Base-by-base conservation (phyloP, 2,329 filamentous ascomycete genomes). In the Talaromyces amestolkiae region DNA sequence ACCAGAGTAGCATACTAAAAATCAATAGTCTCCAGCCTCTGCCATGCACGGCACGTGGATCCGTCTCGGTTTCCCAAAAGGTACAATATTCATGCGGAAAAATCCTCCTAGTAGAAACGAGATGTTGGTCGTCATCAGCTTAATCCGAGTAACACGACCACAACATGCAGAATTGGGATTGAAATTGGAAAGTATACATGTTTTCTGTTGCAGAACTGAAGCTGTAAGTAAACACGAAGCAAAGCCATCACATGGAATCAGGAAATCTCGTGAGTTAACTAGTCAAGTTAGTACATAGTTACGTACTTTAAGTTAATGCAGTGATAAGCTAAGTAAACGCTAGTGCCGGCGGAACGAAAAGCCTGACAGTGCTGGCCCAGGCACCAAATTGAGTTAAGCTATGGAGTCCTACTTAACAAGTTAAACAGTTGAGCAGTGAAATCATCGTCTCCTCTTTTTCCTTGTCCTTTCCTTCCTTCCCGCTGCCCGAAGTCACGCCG, bases 371-470 rank as follows among this genome's bases (percentile, higher is more conserved):
- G 11, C 13, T 17, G 45, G 22, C 45, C 53, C 43, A 49, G 43
- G 59, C 45, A 37, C 60, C 45, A 9, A 37, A 33, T 39, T 49
- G 41, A 27, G 41, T 47, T 33, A 24, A 61, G 45, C 27, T 33
- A 19, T 27, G n/a, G 17, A 19, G 10, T 10, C 53, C 9, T 37
- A 31, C 27, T 31, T 5, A 31, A 31, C 27, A 31, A 22, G 33
- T 22, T 33, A 19, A 45, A 24, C 17, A 19, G 15, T 43, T 43
- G n/a, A 43, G 17, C 8, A 5, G 58, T 61, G 58, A 53, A 61
- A 61, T 61, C 59, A 53, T 61, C 43, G 47, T 45, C 31, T 61
- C 43, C 59, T 61, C 59, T 51, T 39, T 59, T n/a, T 51, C 24
- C 49, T n/a, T 53, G 24, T n/a, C 24, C 22, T 15, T 3, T 3